Conservation (phyloP, 495 filamentous ascomycete species). For the Aspergillus bridgeri region DNA sequence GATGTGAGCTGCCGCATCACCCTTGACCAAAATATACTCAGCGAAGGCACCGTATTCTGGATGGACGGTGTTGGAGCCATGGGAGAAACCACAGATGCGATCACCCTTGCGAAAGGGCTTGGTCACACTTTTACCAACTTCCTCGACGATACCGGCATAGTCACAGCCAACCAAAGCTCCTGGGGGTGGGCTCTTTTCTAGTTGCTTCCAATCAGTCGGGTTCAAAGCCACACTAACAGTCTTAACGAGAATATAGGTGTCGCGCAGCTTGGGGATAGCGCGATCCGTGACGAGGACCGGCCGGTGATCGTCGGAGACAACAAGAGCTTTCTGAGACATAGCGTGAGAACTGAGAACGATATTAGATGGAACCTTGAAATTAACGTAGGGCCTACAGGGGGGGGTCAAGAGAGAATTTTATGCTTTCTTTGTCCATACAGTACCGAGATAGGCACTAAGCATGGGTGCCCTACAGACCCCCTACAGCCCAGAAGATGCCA, state of each 20-base stretch:
- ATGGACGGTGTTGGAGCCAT: conserved; percentile 40
- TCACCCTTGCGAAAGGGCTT: conserved; percentile 36
- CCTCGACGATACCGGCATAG: conserved; percentile 48
- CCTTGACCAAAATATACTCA: conserved; percentile 41
- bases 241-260: conserved; percentile 43
- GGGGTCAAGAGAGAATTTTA: background rate
- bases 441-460: background rate
- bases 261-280: conserved; percentile 25
- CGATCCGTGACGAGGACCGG: conserved; percentile 11
- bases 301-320: conserved; percentile 3
- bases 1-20: conserved; percentile 43
- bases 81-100: conserved; percentile 41
- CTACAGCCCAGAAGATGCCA: too few species aligned
- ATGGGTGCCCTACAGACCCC: background rate
- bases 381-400: background rate
- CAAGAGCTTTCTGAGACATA: conserved; percentile 15
- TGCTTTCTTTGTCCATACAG: background rate
- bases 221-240: conserved; percentile 45
- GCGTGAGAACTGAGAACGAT: background rate
- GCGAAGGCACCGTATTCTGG: conserved; percentile 49
- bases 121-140: conserved; percentile 39
- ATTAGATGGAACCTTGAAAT: background rate
- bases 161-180: conserved; percentile 46
- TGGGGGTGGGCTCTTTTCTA: conserved; percentile 19
- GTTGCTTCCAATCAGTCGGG: conserved; percentile 53